Base-by-base conservation (phyloP, 1,284 basidiomycete species). In the Tylopilus sp. region DNA sequence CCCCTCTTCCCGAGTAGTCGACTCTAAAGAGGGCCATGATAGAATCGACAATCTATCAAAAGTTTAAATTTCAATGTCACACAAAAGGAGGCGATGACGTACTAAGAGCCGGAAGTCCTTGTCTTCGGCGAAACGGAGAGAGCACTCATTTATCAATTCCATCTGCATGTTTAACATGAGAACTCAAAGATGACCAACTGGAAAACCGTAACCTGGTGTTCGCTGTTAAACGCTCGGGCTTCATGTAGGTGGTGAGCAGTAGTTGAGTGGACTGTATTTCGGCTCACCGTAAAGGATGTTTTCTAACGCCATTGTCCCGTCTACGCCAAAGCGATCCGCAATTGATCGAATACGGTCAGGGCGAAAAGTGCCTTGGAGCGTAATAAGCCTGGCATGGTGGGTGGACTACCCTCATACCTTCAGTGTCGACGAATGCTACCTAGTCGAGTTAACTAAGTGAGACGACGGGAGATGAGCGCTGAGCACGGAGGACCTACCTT, bases 21-120 rank as follows among this genome's bases (percentile, higher is more conserved):
- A 92, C 90, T 11, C 93, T 83, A 70, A 97, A 97, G 9, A 96
- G 76, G 26, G 94, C 94, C 89, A 97, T 95, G 57, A 97, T 94
- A 56, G 89, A 93, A 65, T 97, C 91, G 25, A 92, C 82, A 54
- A 97, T 90, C 89, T 92, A 55, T 25, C 48, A 16, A 55, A 41
- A 19, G 26, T 68, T 34, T 15, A 65, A 33, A 37, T 39, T 10
- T 44, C 26, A 13, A 21, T 25, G 6, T 36, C 12, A 19, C 29
- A n/a, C 26, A 23, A 23, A 23, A 28, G 19, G 26, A 23, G 41
- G 41, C 33, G 19, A 19, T 30, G 46, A 41, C 63, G 21, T 57
- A 86, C 88, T 58, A 92, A 69, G 29, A 92, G 75, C 38, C 81
- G 74, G 58, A 84, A 90, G 57, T 87, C 86, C 63, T 87, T 89